These are phyloP conservation scores for Fistulinella prunicolor DNA, from an alignment of 768 basidiomycete species.

Conservation along the genomic window DNA sequence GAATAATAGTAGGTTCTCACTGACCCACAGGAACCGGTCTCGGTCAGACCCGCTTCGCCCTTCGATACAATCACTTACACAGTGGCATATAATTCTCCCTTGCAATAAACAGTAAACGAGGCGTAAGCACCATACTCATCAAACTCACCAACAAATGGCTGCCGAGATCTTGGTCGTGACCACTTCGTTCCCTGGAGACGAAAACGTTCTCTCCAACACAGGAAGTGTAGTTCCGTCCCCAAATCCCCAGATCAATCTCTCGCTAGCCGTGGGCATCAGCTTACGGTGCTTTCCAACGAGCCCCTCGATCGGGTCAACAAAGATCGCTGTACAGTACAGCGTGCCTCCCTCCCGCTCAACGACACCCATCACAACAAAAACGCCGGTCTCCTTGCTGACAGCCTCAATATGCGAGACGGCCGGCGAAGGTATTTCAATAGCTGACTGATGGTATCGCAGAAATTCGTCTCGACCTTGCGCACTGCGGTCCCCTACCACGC, in stretches of 20 bases:
- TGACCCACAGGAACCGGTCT: slow-evolving; percentile 18
- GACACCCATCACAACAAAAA: slow-evolving; percentile 59
- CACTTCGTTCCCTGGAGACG: slow-evolving; percentile 13
- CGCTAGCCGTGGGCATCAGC: slow-evolving; percentile 58
- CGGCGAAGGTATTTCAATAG: slow-evolving; percentile 55
- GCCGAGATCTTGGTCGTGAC: slow-evolving; percentile 49
- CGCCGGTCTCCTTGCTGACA: slow-evolving; percentile 44
- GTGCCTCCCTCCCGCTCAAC: slow-evolving; percentile 60
- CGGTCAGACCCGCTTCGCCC: neutral
- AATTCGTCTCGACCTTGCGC: slow-evolving; percentile 57
- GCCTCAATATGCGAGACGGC: slow-evolving; percentile 45
- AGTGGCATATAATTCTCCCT: slow-evolving; percentile 76
- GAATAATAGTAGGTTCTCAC: slow-evolving; percentile 61
- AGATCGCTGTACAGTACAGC: slow-evolving; percentile 58
- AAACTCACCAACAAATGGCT: slow-evolving; percentile 54
- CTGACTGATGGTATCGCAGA: slow-evolving; percentile 49
- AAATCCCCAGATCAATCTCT: slow-evolving; percentile 61
- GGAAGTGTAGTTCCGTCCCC: slow-evolving; percentile 55
- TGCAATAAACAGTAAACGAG: neutral
- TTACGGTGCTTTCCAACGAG: slow-evolving; percentile 63
- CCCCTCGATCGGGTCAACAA: slow-evolving; percentile 51
- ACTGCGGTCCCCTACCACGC: slow-evolving; percentile 47
- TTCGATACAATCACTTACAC: slow-evolving; percentile 33
- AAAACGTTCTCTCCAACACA: slow-evolving; percentile 43
- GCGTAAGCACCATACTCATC: too few species aligned